Evolutionary conservation across 306 rosid species (phyloP).

Genomic region (Acmispon strigosus): DNA sequence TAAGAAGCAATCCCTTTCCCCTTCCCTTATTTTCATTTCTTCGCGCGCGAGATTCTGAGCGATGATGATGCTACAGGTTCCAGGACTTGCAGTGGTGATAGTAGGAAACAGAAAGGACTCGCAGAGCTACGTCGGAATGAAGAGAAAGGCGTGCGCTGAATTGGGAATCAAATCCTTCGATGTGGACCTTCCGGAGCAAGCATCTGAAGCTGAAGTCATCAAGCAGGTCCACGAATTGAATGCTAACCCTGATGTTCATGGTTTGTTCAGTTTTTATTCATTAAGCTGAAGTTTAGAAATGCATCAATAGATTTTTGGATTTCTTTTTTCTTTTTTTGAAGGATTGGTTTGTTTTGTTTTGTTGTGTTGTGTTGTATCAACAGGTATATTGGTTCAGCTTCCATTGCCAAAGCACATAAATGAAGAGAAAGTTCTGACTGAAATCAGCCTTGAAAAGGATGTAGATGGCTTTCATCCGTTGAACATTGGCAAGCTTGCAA

Average conservation of each 20-base stretch:
- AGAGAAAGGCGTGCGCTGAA: slow-evolving; percentile 87
- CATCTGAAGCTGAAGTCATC: slow-evolving; percentile 54
- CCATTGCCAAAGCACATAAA: slow-evolving; percentile 89
- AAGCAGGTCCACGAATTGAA: slow-evolving; percentile 60
- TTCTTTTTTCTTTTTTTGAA: too few relatives aligned
- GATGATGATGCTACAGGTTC: slow-evolving; percentile 36
- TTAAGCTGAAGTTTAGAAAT: too few relatives aligned
- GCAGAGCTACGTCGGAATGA: slow-evolving; percentile 72
- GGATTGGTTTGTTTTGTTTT: neutral
- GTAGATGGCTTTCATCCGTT: slow-evolving; percentile 98
- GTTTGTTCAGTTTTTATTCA: slow-evolving; percentile 23
- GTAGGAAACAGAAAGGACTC: slow-evolving; percentile 88
- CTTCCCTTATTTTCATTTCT: neutral
- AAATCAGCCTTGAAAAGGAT: slow-evolving; percentile 82
- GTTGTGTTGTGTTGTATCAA: slow-evolving; percentile 16
- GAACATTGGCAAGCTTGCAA: slow-evolving; percentile 90
- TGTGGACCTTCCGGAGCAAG: slow-evolving; percentile 69
- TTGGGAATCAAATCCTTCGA: slow-evolving; percentile 79
- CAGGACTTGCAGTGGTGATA: slow-evolving; percentile 89
- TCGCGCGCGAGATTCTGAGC: neutral
- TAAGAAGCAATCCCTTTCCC: neutral
- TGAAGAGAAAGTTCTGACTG: slow-evolving; percentile 73
- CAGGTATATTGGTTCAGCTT: slow-evolving; percentile 93
- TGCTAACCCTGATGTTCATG: slow-evolving; percentile 66
- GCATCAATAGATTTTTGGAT: too few relatives aligned